These are phyloP conservation scores for Pleurotus sapidus DNA, from an alignment of 768 basidiomycete species.

Conservation along the genomic window DNA sequence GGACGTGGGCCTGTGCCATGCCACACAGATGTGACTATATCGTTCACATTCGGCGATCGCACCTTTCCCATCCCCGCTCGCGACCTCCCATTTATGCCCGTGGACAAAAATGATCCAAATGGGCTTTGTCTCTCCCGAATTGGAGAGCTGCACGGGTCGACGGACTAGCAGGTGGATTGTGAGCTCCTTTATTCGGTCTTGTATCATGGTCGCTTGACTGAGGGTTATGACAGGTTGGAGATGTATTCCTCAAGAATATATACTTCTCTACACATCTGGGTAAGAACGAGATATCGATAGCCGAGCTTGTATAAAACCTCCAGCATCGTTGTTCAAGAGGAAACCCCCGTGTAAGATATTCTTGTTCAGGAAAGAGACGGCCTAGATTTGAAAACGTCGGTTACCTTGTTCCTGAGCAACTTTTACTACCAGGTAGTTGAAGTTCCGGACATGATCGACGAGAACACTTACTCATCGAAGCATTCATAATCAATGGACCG, in stretches of 20 bases:
- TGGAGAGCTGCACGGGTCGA: neutral
- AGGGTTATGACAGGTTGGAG: slow-evolving; percentile 41
- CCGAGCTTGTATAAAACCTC: slow-evolving; percentile 41
- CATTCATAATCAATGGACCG: too few species aligned
- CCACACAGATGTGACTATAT: slow-evolving; percentile 37
- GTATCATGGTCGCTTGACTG: slow-evolving; percentile 7
- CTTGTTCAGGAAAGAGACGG: too few species aligned
- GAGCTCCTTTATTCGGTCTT: neutral
- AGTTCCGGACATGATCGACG: too few species aligned
- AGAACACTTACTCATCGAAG: too few species aligned
- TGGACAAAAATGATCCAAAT: slow-evolving; percentile 45
- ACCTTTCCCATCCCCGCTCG: slow-evolving; percentile 57
- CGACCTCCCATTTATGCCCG: slow-evolving; percentile 57
- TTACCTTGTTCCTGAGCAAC: too few species aligned
- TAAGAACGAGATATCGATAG: slow-evolving; percentile 58
- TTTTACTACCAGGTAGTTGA: too few species aligned
- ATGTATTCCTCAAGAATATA: slow-evolving; percentile 76
- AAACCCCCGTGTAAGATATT: too few species aligned
- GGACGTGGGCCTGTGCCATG: slow-evolving; percentile 52
- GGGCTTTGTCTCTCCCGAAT: slow-evolving; percentile 1
- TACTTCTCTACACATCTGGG: slow-evolving; percentile 65
- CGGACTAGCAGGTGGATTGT: neutral
- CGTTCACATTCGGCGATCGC: slow-evolving; percentile 45
- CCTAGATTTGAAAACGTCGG: too few species aligned
- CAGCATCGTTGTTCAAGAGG: neutral